Percentiles rank a stretch among this genome's conserved stretches.
Evolutionary conservation across 1,284 basidiomycete species (phyloP).

Genomic region (Porodaedalea pini): DNA sequence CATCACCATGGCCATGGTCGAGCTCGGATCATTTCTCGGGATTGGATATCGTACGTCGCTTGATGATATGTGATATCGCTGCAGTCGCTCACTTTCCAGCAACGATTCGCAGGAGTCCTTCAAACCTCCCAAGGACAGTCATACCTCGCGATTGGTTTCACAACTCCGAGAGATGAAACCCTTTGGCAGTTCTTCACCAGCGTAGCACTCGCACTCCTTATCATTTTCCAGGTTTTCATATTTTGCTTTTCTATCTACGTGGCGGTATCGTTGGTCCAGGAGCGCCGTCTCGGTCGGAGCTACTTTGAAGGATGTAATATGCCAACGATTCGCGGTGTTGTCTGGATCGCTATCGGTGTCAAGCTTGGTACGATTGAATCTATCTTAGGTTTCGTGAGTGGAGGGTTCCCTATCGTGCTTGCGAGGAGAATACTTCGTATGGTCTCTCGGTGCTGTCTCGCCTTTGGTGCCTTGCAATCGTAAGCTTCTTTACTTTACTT

Average conservation of each 20-base stretch:
- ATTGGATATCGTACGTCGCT: constrained; percentile 48
- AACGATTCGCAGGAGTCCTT: constrained; percentile 6
- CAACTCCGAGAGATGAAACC: constrained; percentile 33
- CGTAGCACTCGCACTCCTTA: constrained; percentile 55
- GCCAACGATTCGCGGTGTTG: constrained; percentile 54
- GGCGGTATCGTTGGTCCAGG: constrained; percentile 46
- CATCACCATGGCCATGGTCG: constrained; percentile 49
- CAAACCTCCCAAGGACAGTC: constrained; percentile 11
- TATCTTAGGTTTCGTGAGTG: constrained; percentile 56
- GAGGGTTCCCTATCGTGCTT: constrained; percentile 48
- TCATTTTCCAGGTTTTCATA: constrained; percentile 51
- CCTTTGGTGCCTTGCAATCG: constrained; percentile 64
- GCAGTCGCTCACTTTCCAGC: not conserved
- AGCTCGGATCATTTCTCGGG: constrained; percentile 62
- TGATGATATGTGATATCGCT: not conserved
- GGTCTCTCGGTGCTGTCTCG: constrained; percentile 48
- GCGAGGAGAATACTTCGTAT: constrained; percentile 56
- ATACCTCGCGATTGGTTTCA: constrained; percentile 43
- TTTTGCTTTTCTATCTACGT: constrained; percentile 59
- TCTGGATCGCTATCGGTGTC: constrained; percentile 58
- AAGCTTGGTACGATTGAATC: constrained; percentile 63
- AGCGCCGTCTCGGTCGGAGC: constrained; percentile 47
- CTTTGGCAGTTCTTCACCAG: constrained; percentile 57
- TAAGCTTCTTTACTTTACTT: constrained; percentile 27
- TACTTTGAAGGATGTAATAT: constrained; percentile 31